phyloP scores from a whole-genome alignment of 306 rosid genomes.

The Parietaria judaica region DNA sequence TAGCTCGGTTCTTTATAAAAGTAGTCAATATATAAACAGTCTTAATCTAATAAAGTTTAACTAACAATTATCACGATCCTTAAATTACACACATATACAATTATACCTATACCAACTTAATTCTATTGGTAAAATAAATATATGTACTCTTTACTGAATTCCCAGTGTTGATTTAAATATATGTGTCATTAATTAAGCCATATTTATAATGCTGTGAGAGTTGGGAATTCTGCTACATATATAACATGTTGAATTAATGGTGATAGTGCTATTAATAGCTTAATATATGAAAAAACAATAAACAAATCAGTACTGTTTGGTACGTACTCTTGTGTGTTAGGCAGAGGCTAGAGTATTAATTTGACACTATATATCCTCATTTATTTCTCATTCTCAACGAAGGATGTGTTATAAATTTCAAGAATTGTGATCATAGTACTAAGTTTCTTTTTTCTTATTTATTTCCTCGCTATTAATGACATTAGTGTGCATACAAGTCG shows the following conservation, averaged over 20 bases:
- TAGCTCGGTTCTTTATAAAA: too few species aligned
- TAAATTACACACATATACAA: not conserved
- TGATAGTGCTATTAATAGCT: not conserved
- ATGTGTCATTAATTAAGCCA: not conserved
- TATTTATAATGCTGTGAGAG: not conserved
- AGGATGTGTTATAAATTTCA: not conserved
- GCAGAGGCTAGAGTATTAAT: not conserved
- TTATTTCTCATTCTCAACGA: not conserved
- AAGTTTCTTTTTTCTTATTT: not conserved
- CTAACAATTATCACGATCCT: too few species aligned
- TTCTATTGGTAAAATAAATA: too few species aligned
- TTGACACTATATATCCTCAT: slow-evolving; percentile 2
- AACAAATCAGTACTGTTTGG: not conserved
- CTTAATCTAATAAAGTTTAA: too few species aligned
- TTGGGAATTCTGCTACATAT: not conserved
- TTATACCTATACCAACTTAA: not conserved
- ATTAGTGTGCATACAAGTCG: too few species aligned
- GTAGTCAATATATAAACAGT: too few species aligned
- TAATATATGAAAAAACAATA: not conserved
- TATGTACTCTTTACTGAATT: not conserved
- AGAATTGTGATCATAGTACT: not conserved
- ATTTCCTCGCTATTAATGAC: not conserved
- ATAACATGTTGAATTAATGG: not conserved
- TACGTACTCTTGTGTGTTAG: slow-evolving; percentile 4
- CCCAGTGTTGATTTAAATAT: not conserved